Base-by-base conservation (phyloP, 2,329 filamentous ascomycete genomes). In the Aspergillus bombycis region DNA sequence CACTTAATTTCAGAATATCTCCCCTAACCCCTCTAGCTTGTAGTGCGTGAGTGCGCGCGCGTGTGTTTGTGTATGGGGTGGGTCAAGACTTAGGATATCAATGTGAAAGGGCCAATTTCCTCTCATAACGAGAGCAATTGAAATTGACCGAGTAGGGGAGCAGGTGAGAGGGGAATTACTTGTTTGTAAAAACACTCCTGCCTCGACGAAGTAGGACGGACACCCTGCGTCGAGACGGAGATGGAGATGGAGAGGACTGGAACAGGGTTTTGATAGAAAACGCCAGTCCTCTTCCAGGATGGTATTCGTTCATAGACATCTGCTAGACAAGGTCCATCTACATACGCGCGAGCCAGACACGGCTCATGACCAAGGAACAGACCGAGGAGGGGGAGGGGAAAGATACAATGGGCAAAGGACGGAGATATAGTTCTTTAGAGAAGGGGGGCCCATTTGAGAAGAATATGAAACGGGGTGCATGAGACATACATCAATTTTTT, bases 291-390 rank as follows among this genome's bases (percentile, higher is more conserved):
- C 71, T 67, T 67, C 71, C 71, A 65, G 70, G 58, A 67, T 70
- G 71, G 67, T 69, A 65, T 65, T 77, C 73, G 64, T 77, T 74
- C 67, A 73, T 67, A 69, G 72, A 74, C 74, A 78, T 78, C 67
- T 71, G 71, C 70, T 74, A 74, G 65, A 66, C 64, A 66, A 69
- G 58, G 66, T 63, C 72, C 74, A 75, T 75, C 67, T 67, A 71
- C 69, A 63, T 38, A 32, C 19, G 64, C 68, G 58, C 32, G 60
- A 57, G 43, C 62, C 55, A 66, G 54, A 23, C 38, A 66, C 67
- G 53, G 61, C 54, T 71, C 69, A 72, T 70, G 70, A 65, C 71
- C 70, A 32, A 60, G 58, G 53, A 55, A 57, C 50, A 36, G 45
- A 57, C 28, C 43, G 56, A 61, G 56, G 52, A 54, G 60, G 57